Evolutionary conservation across 441 rosid genomes (phyloP).

Genomic region (Syzygium syzygioides): DNA sequence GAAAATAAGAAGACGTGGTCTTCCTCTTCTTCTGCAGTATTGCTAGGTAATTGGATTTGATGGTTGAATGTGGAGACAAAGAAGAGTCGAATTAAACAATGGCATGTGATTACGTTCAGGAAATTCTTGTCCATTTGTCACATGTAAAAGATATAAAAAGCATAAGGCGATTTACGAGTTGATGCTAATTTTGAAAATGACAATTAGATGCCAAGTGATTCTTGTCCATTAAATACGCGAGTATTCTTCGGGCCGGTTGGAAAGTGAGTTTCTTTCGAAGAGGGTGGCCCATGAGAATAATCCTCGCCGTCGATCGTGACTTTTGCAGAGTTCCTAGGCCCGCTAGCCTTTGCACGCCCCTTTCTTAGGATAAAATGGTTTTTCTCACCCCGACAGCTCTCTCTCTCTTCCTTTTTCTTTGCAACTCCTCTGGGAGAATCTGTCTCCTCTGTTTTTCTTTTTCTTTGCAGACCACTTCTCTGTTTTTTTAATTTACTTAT

Average conservation of each 20-base stretch:
- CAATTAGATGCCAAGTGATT: not conserved
- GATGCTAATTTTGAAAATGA: too few species aligned
- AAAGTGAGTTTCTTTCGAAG: not conserved
- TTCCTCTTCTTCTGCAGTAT: too few species aligned
- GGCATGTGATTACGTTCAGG: not conserved
- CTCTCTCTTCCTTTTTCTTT: not conserved
- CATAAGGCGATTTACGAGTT: too few species aligned
- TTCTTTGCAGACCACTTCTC: not conserved
- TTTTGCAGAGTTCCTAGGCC: not conserved
- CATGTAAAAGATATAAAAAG: too few species aligned
- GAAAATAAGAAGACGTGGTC: not conserved
- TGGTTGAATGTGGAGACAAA: not conserved
- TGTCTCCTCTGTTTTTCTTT: not conserved
- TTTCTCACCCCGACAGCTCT: not conserved
- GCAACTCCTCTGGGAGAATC: too few species aligned
- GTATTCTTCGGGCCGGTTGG: not conserved
- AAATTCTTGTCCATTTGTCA: too few species aligned
- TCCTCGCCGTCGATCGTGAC: not conserved
- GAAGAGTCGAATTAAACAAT: not conserved
- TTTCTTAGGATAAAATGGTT: not conserved
- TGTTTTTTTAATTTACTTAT: too few species aligned
- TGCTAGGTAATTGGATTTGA: not conserved
- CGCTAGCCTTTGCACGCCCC: accelerated
- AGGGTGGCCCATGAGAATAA: not conserved
- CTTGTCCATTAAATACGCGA: not conserved